Base-by-base conservation (phyloP, 2,329 filamentous ascomycete genomes). In the Xylaria sp. region DNA sequence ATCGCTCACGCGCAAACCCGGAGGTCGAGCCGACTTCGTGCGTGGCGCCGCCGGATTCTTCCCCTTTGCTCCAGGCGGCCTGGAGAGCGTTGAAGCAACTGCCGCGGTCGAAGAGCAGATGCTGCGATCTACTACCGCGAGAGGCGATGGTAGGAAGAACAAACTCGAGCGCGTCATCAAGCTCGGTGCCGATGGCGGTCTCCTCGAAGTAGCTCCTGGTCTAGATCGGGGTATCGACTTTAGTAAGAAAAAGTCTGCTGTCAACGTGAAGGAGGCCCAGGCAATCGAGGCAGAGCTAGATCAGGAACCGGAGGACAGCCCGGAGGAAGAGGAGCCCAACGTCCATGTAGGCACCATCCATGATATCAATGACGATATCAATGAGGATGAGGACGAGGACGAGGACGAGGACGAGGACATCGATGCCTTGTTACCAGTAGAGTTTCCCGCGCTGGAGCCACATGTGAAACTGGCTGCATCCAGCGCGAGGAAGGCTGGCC, bases 1-100 rank as follows among this genome's bases (percentile, higher is more conserved):
- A 0, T 97, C 94, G 5, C 84, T 97, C 45, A 83, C 92, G 17
- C 88, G 96, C 51, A 96, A 96, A 76, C 95, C 95, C 3, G 95
- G 93, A 15, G 90, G 89, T 64, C 88, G 92, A 69, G 93, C 92
- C 33, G 94, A 98, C 56, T 97, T 98, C 79, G 94, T 98, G 13
- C 87, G 95, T 68, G 96, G 96, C 15, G 94, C 92, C 39, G 93
- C 94, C 7, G 95, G 95, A 0, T 97, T 96, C 81, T 96, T 97
- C 66, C 95, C 95, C 0, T 97, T 98, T 80, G 91, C 94, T 0
- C 95, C 95, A 0, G 94, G 94, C 62, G 96, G 96, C 1, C 80
- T 98, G 15, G 94, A 97, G 67, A 89, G 90, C 1, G 91, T 97
- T 25, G 92, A 97, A 77, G 92, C 92, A 2, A 90, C 94, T 10